Conservation (phyloP, 2,329 filamentous ascomycete species). For the Neofusicoccum kwambonambiense region DNA sequence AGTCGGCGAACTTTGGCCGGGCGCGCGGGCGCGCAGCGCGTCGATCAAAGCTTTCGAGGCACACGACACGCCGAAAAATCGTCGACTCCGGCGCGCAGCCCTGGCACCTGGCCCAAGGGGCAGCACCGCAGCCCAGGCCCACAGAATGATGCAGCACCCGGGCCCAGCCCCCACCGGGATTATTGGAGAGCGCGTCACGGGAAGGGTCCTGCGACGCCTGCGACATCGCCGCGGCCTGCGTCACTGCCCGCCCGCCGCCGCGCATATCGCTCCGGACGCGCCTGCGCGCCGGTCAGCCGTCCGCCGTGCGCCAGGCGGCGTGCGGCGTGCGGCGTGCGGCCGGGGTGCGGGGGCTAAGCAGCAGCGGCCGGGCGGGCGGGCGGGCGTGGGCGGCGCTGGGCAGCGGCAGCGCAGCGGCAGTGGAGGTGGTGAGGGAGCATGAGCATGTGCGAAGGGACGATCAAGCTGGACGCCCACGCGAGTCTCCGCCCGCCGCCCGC, state of each 20-base stretch:
- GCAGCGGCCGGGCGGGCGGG: not conserved
- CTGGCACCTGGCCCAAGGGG: not conserved
- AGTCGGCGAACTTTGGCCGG: conserved; percentile 15
- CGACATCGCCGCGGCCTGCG: not conserved
- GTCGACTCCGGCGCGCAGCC: not conserved
- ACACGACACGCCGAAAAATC: conserved; percentile 11
- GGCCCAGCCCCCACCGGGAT: not conserved
- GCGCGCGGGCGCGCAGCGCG: conserved; percentile 1
- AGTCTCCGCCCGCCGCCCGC: conserved; percentile 6
- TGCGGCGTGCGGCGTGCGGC: not conserved
- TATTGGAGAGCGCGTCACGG: not conserved
- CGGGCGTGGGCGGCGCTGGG: not conserved
- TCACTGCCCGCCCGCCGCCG: not conserved
- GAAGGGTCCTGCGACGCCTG: not conserved
- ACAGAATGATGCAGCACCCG: conserved; percentile 9
- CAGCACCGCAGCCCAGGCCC: not conserved
- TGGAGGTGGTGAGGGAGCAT: not conserved
- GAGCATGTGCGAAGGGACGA: conserved; percentile 13
- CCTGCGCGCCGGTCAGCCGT: not conserved
- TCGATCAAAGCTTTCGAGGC: conserved; percentile 12
- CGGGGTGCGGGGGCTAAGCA: not conserved
- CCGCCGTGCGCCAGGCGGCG: not conserved
- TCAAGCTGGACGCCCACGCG: conserved; percentile 2
- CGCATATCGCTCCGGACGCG: not conserved
- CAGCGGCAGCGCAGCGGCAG: too few relatives aligned